Conservation (phyloP, 352 stramenopile species). For the Globisporangium abappressorium region DNA sequence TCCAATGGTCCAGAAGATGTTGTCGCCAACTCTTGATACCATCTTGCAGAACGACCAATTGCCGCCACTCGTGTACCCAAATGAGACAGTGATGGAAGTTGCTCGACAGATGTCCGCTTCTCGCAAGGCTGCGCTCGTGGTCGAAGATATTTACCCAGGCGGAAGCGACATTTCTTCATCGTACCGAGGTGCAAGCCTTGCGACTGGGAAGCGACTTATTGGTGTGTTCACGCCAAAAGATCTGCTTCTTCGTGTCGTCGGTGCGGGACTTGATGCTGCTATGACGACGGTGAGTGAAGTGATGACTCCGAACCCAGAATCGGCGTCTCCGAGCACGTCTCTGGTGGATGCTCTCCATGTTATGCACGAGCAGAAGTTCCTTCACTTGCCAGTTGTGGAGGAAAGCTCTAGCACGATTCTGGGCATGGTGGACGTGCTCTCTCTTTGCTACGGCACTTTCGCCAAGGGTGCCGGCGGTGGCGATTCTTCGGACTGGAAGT, state of each 20-base stretch:
- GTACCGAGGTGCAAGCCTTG: conserved; percentile 24
- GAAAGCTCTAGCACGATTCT: conserved; percentile 63
- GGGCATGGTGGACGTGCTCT: conserved; percentile 85
- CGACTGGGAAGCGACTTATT: conserved; percentile 78
- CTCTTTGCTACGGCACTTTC: conserved; percentile 87
- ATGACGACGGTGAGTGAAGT: conserved; percentile 90
- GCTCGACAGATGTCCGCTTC: conserved; percentile 82
- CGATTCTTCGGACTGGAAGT: conserved; percentile 76
- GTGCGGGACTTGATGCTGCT: conserved; percentile 88
- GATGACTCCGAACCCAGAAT: conserved; percentile 97
- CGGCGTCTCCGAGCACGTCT: conserved; percentile 88
- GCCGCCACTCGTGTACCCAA: conserved; percentile 69
- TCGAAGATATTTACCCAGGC: conserved; percentile 57
- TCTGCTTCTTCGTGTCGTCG: conserved; percentile 93
- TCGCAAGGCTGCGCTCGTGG: conserved; percentile 77
- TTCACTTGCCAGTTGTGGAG: conserved; percentile 96
- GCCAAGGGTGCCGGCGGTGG: conserved; percentile 59
- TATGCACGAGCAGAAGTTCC: conserved; percentile 98
- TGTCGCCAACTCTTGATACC: conserved; percentile 79
- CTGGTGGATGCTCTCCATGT: conserved; percentile 96
- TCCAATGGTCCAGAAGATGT: conserved; percentile 85
- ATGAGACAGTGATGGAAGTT: conserved; percentile 83
- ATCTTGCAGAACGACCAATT: conserved; percentile 79
- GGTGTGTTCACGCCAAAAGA: conserved; percentile 99
- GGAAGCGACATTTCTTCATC: conserved; percentile 17